Base-by-base conservation (phyloP, 1,284 basidiomycete genomes). In the Cryptococcus hybrid region DNA sequence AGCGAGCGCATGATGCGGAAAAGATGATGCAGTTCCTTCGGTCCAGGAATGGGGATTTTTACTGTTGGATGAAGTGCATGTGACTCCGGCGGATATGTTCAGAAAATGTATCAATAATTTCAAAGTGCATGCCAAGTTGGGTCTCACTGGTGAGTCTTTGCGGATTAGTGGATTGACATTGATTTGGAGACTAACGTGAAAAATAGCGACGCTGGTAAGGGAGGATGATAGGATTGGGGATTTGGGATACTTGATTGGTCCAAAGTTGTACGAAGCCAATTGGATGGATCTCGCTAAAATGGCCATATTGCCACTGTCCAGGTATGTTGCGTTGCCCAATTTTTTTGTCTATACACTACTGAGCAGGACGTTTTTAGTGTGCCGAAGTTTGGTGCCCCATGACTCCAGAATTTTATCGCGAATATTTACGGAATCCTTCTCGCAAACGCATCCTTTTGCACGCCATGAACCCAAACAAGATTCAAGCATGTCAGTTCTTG, bases 241-340 rank as follows among this genome's bases (percentile, higher is more conserved):
- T 80, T 81, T 99, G 58, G 98, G 98, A 75, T 99, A 98, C 74
- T 90, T 99, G 84, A 98, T 99, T 72, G 96, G 96, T 1, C 96
- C 96, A 3, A 99, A 99, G 80, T 83, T 99, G 47, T 99, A 99
- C 76, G 96, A 99, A 79, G 96, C 96, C 6, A 99, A 99, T 76
- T 99, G 96, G 96, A 99, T 99, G 95, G 96, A 99, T 78, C 85
- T 99, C 65, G 96, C 96, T 37, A 92, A 92, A 98, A 99, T 77
- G 96, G 96, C 0, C 96, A 99, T 77, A 99, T 99, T 72, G 96
- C 96, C 4, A 99, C 96, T 66, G 96, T 99, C 18, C 96, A 98
- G 84, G 90, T 90, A 75, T 62, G 83, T 70, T 13, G 0, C 13
- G 1, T 36, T 34, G 18, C 13, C 15, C 24, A 7, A 30, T 4